These are phyloP conservation scores for Cladorrhinum samala DNA, from an alignment of 495 filamentous ascomycete species.

Conservation along the genomic window DNA sequence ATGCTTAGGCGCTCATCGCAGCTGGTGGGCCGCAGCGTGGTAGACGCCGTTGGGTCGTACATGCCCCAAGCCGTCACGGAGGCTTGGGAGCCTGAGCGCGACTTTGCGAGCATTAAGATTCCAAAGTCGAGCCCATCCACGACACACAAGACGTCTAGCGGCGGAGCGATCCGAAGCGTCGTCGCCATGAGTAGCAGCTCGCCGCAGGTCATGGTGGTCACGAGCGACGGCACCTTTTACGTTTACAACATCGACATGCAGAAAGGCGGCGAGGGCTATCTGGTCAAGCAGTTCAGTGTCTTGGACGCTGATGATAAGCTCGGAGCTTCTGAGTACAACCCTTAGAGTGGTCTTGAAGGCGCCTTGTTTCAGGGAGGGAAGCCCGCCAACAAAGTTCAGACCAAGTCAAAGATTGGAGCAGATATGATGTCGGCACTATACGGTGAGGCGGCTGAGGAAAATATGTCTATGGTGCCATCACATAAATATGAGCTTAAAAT, in stretches of 20 bases:
- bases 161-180: constrained; percentile 59
- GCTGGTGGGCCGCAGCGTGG: constrained; percentile 84
- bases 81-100: constrained; percentile 93
- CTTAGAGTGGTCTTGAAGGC: constrained; percentile 15
- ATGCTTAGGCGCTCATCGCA: constrained; percentile 97
- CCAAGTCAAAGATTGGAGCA: too few relatives aligned
- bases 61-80: constrained; percentile 86
- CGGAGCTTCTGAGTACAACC: constrained; percentile 37
- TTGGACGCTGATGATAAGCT: constrained; percentile 47
- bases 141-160: constrained; percentile 24
- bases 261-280: constrained; percentile 85
- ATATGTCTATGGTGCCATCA: too few relatives aligned
- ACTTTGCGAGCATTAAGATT: constrained; percentile 94
- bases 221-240: constrained; percentile 89
- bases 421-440: too few relatives aligned
- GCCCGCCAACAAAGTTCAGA: too few relatives aligned
- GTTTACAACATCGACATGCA: constrained; percentile 94
- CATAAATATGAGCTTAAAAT: too few relatives aligned
- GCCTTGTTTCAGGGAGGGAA: too few relatives aligned
- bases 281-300: constrained; percentile 76
- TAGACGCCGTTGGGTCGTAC: constrained; percentile 82
- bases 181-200: constrained; percentile 91
- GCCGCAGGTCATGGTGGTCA: constrained; percentile 96
- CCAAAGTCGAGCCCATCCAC: constrained; percentile 52
- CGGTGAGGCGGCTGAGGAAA: too few relatives aligned